phyloP scores from a whole-genome alignment of 306 rosid species.

The Lupinus albus region DNA sequence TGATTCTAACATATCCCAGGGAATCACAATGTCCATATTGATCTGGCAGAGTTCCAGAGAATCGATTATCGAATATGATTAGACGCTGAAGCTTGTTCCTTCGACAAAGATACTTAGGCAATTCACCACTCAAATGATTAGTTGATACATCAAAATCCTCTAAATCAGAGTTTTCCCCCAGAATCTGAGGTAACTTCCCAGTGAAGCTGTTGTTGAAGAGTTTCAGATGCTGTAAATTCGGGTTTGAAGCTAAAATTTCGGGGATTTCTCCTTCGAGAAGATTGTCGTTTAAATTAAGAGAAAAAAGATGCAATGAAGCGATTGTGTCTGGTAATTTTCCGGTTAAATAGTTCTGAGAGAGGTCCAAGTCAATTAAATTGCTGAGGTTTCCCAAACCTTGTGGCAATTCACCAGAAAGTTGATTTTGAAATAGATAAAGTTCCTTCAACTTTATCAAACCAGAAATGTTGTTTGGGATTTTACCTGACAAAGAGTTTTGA shows the following conservation, averaged over 20 bases:
- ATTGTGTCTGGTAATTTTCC: slow-evolving; percentile 56
- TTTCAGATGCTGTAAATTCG: slow-evolving; percentile 45
- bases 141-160: slow-evolving; percentile 69
- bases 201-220: slow-evolving; percentile 82
- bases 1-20: slow-evolving; percentile 60
- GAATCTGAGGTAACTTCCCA: slow-evolving; percentile 56
- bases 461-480: slow-evolving; percentile 62
- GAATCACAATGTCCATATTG: slow-evolving; percentile 53
- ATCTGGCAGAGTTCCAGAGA: slow-evolving; percentile 61
- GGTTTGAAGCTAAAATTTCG: slow-evolving; percentile 50
- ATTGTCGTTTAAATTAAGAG: slow-evolving; percentile 66
- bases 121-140: slow-evolving; percentile 58
- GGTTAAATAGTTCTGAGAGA: slow-evolving; percentile 70
- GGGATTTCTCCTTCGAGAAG: slow-evolving; percentile 69
- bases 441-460: slow-evolving; percentile 45
- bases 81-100: slow-evolving; percentile 52
- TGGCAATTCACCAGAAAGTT: slow-evolving; percentile 69
- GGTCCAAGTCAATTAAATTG: slow-evolving; percentile 50
- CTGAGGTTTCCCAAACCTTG: slow-evolving; percentile 59
- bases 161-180: slow-evolving; percentile 59
- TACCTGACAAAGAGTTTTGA: slow-evolving; percentile 53
- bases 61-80: slow-evolving; percentile 52
- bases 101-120: slow-evolving; percentile 63
- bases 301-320: slow-evolving; percentile 46
- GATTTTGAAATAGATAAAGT: slow-evolving; percentile 55